Evolutionary conservation across 306 rosid species (phyloP).

Genomic region (Cucurbita maxima): DNA sequence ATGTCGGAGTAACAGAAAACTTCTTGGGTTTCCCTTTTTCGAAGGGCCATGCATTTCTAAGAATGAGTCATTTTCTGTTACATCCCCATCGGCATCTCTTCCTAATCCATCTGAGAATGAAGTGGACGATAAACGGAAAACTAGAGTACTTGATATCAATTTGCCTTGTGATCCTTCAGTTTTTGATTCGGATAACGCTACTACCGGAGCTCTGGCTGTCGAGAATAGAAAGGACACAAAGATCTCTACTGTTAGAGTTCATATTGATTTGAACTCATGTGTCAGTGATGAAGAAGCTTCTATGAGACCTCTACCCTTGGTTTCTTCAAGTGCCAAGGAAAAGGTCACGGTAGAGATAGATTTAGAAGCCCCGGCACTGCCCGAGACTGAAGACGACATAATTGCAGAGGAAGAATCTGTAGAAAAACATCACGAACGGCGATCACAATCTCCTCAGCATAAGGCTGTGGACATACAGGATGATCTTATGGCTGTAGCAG

Average conservation of each 20-base stretch:
- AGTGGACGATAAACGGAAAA: conserved; percentile 2
- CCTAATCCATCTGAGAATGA: conserved; percentile 7
- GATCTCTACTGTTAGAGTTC: not conserved
- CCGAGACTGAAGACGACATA: conserved; percentile 28
- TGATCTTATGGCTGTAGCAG: conserved; percentile 51
- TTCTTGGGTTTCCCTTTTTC: conserved; percentile 11
- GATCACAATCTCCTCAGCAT: not conserved
- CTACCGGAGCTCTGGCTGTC: not conserved
- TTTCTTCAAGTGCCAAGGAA: conserved; percentile 19
- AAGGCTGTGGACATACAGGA: conserved; percentile 25
- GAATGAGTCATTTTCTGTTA: conserved; percentile 8
- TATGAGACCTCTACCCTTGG: conserved; percentile 21
- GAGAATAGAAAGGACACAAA: not conserved
- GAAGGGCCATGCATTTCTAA: conserved; percentile 7
- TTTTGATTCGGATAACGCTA: not conserved
- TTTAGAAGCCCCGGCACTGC: conserved; percentile 52
- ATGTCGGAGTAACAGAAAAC: conserved; percentile 20
- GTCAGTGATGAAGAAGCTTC: conserved; percentile 8
- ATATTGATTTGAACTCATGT: conserved; percentile 14
- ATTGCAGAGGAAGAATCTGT: conserved; percentile 22
- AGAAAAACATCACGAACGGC: conserved; percentile 27
- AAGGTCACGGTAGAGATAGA: conserved; percentile 36
- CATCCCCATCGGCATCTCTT: conserved; percentile 1
- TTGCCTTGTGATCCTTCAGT: conserved; percentile 10
- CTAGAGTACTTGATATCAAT: conserved; percentile 7